These are phyloP conservation scores for Nicotiana benthamiana DNA, from an alignment of 257 asterid genomes.

Conservation along the genomic window DNA sequence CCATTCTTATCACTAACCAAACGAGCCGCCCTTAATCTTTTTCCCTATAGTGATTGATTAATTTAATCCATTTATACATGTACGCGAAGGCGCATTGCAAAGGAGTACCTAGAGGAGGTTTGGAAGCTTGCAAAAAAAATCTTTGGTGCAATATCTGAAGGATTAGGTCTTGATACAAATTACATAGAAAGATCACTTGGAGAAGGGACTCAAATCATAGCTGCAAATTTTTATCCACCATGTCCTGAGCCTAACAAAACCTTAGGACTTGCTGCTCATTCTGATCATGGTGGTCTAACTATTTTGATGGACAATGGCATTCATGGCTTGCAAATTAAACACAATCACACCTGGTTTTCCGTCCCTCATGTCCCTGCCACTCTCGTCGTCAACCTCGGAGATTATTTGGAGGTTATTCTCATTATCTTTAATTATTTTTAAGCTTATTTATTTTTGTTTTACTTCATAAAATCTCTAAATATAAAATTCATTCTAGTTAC, in stretches of 20 bases:
- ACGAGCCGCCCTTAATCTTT: too few relatives aligned
- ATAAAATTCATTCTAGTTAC: too few relatives aligned
- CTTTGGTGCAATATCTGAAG: constrained; percentile 28
- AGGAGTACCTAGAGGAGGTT: constrained; percentile 35
- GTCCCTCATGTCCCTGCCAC: constrained; percentile 38
- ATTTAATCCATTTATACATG: not conserved
- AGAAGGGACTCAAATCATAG: constrained; percentile 38
- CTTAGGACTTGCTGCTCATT: constrained; percentile 48
- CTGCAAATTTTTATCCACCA: constrained; percentile 46
- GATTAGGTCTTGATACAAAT: constrained; percentile 35
- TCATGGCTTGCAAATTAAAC: constrained; percentile 49
- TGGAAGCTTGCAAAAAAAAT: constrained; percentile 26
- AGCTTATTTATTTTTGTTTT: too few relatives aligned
- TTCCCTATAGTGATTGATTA: not conserved
- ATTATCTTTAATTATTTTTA: not conserved
- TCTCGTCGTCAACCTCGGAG: constrained; percentile 52
- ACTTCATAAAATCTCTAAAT: too few relatives aligned
- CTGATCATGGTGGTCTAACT: constrained; percentile 56
- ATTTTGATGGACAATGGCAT: constrained; percentile 49
- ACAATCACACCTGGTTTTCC: constrained; percentile 27
- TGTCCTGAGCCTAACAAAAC: constrained; percentile 63
- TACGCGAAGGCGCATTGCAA: constrained; percentile 25
- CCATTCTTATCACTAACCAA: too few relatives aligned
- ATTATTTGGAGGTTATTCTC: constrained; percentile 44
- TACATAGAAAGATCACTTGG: constrained; percentile 36